Percentiles rank a stretch among this genome's conserved stretches.
Conservation (phyloP, 495 filamentous ascomycete species). For the Aspergillus saccharolyticus region DNA sequence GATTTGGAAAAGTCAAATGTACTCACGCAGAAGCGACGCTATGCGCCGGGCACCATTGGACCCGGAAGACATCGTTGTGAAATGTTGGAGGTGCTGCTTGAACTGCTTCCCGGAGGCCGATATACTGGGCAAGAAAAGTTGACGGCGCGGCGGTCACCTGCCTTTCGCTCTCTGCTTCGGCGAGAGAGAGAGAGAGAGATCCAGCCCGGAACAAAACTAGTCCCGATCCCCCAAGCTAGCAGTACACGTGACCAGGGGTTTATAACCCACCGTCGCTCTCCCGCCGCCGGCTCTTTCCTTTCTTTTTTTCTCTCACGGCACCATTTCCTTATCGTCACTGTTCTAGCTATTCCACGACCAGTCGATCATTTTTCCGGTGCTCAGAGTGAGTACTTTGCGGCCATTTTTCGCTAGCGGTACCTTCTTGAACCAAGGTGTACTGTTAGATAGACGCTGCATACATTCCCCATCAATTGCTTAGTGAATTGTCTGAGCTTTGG, state of each 20-base stretch:
- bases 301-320: conserved; percentile 40
- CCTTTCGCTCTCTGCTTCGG: neutral
- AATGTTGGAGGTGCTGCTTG: conserved; percentile 11
- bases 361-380: conserved; percentile 62
- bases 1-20: conserved; percentile 1
- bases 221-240: conserved; percentile 25
- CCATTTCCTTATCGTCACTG: conserved; percentile 63
- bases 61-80: conserved; percentile 37
- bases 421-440: conserved; percentile 58
- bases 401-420: conserved; percentile 72
- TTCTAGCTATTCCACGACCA: conserved; percentile 42
- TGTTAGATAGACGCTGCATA: conserved; percentile 67
- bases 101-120: conserved; percentile 1
- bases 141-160: conserved; percentile 29
- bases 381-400: conserved; percentile 50
- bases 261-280: conserved; percentile 1
- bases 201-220: conserved; percentile 12
- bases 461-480: conserved; percentile 28
- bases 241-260: conserved; percentile 23
- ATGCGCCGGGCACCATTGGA: conserved; percentile 44
- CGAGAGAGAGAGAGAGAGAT: no score
- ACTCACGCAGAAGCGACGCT: conserved; percentile 36
- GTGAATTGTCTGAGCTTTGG: neutral
- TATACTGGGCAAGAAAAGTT: conserved; percentile 40
- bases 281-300: conserved; percentile 19